Evolutionary conservation across 371 early-diverging fungal species (phyloP), one percentile per base, ranked within the genome.

Genomic region (Scutellospora calospora): DNA sequence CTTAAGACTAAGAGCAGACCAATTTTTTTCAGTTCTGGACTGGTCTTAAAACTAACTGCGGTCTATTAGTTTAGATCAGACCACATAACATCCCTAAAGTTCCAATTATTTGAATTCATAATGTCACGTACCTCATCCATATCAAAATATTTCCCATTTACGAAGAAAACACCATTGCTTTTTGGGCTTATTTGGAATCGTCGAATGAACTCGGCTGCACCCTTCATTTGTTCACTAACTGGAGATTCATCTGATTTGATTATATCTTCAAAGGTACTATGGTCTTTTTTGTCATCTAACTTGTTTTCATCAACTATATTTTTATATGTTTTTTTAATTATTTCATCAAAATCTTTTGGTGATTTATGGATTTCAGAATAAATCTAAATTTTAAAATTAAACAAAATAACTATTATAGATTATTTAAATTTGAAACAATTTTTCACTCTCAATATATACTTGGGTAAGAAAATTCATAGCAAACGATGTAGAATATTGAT

Each of bases 61-160:
- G n/a, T n/a, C n/a, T n/a, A n/a, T n/a, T n/a, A n/a, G n/a, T n/a
- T n/a, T n/a, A n/a, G n/a, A n/a, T n/a, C n/a, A n/a, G n/a, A n/a
- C n/a, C n/a, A n/a, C n/a, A n/a, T n/a, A n/a, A n/a, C n/a, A n/a
- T n/a, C n/a, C n/a, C n/a, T n/a, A n/a, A n/a, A n/a, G n/a, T n/a
- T n/a, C n/a, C n/a, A n/a, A 45, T 45, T 9, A 9, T 45, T 45
- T 45, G 9, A n/a, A 11, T 45, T 57, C 55, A 81, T 80, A 20
- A 84, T 65, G 20, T 76, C 60, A 76, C 52, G 80, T 84, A 86
- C 90, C 78, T 87, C 90, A 20, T 92, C 91, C 80, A 93, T 85
- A 12, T 89, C 88, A 62, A 92, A 81, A 72, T 89, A 87, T 77
- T 91, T 93, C 72, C 98, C 98, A 82, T 97, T 97, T 59, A 94